phyloP scores from a whole-genome alignment of 2,329 filamentous ascomycete genomes.

The Penicillium sp. region DNA sequence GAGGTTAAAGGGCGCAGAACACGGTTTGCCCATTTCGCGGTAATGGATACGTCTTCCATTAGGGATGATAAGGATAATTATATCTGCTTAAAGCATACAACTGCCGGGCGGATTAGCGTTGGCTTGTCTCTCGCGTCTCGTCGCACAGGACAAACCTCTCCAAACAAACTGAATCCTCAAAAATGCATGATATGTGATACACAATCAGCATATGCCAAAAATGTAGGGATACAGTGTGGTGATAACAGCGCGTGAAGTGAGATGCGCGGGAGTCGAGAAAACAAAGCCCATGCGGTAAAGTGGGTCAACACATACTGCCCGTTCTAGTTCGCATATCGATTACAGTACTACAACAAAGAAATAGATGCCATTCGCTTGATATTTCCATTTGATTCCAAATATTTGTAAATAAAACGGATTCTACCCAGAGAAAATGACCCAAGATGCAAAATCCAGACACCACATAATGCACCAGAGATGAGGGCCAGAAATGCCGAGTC shows the following conservation, averaged over 20 bases:
- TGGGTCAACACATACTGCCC: constrained; percentile 7
- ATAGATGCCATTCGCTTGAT: not conserved
- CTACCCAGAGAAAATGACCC: constrained; percentile 16
- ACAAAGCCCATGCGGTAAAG: constrained; percentile 29
- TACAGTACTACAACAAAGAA: not conserved
- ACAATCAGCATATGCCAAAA: not conserved
- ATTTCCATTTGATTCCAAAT: not conserved
- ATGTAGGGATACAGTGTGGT: constrained; percentile 2
- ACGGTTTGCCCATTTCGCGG: constrained; percentile 47
- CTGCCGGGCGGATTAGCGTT: constrained; percentile 2
- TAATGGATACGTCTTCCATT: constrained; percentile 43
- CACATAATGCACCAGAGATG: constrained; percentile 29
- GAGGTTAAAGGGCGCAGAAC: constrained; percentile 46
- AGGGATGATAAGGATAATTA: constrained; percentile 5
- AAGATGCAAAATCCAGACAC: constrained; percentile 21
- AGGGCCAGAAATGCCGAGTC: constrained; percentile 31
- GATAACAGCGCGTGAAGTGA: constrained; percentile 9
- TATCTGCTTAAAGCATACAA: constrained; percentile 9
- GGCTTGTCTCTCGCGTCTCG: constrained; percentile 1
- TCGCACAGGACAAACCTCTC: constrained; percentile 11
- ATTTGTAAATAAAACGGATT: constrained; percentile 4
- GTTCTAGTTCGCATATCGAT: not conserved
- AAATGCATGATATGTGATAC: constrained; percentile 15
- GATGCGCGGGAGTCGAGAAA: constrained; percentile 26
- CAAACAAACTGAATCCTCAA: constrained; percentile 8